Conservation (phyloP, 352 stramenopile genomes). For the Pythium aphanidermatum region DNA sequence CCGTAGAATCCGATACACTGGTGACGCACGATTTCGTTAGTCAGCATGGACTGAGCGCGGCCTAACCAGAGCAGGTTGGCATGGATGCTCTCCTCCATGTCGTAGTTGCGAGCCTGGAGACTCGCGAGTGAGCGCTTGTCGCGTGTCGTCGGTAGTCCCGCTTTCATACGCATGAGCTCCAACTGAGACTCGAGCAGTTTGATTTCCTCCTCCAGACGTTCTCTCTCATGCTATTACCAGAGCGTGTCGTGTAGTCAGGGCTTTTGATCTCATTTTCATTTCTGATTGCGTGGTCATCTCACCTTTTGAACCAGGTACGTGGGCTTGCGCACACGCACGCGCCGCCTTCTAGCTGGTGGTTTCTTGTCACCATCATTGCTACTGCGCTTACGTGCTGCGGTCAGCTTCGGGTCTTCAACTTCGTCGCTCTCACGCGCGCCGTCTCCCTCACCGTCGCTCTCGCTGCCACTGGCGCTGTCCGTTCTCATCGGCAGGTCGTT, state of each 20-base stretch:
- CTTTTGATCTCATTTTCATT: too few relatives aligned
- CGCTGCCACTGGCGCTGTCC: not conserved
- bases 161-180: not conserved
- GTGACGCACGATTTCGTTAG: constrained; percentile 6
- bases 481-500: not conserved
- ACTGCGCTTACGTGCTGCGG: too few relatives aligned
- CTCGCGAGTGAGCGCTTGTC: not conserved
- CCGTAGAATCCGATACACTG: too few relatives aligned
- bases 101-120: not conserved
- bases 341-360: too few relatives aligned
- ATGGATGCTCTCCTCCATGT: constrained; percentile 10
- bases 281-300: too few relatives aligned
- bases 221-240: constrained; percentile 5
- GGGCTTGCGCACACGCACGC: not conserved
- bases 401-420: too few relatives aligned
- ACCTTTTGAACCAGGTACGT: constrained; percentile 4
- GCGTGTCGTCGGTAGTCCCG: not conserved
- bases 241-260: too few relatives aligned
- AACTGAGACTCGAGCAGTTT: not conserved
- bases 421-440: not conserved
- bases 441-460: not conserved
- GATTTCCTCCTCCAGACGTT: not conserved
- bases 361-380: too few relatives aligned
- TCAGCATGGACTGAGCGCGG: constrained; percentile 6
- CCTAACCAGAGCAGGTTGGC: not conserved